Percentiles rank a stretch among this genome's conserved stretches.
phyloP scores from a whole-genome alignment of 306 rosid species.

The Citrullus amarus region DNA sequence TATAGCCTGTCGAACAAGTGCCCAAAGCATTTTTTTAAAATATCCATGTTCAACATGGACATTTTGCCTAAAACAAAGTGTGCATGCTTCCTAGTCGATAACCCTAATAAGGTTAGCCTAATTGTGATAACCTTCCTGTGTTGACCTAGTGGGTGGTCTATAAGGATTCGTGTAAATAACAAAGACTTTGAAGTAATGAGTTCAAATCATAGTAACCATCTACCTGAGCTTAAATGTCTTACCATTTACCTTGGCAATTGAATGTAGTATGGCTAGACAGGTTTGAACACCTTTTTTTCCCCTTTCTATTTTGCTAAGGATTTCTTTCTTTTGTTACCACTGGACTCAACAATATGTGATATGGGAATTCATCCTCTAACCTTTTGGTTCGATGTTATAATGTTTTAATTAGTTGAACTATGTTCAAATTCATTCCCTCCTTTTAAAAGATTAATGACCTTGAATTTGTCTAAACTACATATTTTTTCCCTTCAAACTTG shows the following conservation, averaged over 20 bases:
- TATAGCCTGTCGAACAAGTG: too few species aligned
- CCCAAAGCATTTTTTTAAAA: too few species aligned
- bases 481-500: background rate
- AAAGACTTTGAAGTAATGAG: background rate
- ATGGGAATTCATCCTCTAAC: background rate
- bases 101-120: background rate
- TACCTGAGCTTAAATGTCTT: too few species aligned
- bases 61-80: too few species aligned
- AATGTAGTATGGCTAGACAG: too few species aligned
- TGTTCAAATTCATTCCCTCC: background rate
- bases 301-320: background rate
- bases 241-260: too few species aligned
- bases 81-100: too few species aligned
- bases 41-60: too few species aligned
- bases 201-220: background rate
- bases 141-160: background rate
- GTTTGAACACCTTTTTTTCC: too few species aligned
- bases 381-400: background rate
- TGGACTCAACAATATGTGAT: background rate
- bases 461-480: background rate
- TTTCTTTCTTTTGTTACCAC: background rate
- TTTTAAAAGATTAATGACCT: background rate
- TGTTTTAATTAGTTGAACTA: too few species aligned
- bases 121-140: background rate
- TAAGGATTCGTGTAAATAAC: background rate